Conservation (phyloP, 305 asterid species). For the Rubia tinctorum region DNA sequence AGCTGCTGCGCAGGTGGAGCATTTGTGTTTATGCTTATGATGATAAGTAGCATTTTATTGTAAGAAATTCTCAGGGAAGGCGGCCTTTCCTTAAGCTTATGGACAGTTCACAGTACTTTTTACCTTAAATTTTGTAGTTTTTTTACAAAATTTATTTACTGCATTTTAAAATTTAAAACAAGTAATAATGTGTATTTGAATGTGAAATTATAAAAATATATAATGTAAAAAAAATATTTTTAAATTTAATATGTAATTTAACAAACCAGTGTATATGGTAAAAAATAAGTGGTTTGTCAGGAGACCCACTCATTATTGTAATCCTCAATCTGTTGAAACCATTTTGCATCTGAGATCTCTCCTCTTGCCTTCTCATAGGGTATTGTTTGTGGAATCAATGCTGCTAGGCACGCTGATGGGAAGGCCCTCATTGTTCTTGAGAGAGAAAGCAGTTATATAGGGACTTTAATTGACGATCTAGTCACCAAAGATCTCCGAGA, state of each 20-base stretch:
- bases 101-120: no score
- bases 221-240: no score
- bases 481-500: conserved; percentile 99
- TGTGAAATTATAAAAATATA: no score
- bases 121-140: no score
- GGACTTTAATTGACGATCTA: conserved; percentile 95
- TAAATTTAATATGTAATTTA: no score
- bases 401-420: conserved; percentile 88
- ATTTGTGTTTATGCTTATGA: conserved; percentile 15
- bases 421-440: conserved; percentile 86
- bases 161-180: no score
- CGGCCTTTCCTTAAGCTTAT: no score
- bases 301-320: background rate
- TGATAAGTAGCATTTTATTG: conserved; percentile 4
- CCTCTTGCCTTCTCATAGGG: conserved; percentile 51
- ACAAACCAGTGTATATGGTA: no score
- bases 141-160: no score
- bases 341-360: background rate
- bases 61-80: no score
- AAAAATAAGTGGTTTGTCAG: no score
- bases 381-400: conserved; percentile 92
- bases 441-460: conserved; percentile 97
- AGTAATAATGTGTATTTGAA: no score
- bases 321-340: conserved; percentile 7
- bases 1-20: conserved; percentile 95